phyloP scores from a whole-genome alignment of 495 filamentous ascomycete genomes.

The Penicillium silybi region DNA sequence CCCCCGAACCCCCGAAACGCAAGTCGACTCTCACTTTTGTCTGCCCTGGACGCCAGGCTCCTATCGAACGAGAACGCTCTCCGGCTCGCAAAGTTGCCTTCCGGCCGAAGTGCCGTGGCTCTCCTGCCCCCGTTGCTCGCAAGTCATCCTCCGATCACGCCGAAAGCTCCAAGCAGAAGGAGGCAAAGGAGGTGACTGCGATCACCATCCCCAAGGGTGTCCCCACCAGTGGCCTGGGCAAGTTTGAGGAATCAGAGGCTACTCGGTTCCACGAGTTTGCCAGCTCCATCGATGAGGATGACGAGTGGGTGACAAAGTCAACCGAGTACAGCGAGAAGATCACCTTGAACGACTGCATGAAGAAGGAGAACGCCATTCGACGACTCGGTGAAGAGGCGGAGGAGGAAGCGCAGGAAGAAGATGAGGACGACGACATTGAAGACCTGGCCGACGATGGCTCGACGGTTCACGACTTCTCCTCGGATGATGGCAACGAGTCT shows the following conservation, averaged over 20 bases:
- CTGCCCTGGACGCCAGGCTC: slow-evolving; percentile 49
- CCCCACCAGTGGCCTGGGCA: slow-evolving; percentile 42
- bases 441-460: slow-evolving; percentile 59
- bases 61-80: slow-evolving; percentile 28
- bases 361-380: slow-evolving; percentile 85
- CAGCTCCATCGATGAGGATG: slow-evolving; percentile 71
- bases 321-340: slow-evolving; percentile 61
- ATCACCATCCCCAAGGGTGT: slow-evolving; percentile 23
- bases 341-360: slow-evolving; percentile 83
- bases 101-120: slow-evolving; percentile 41
- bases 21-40: slow-evolving; percentile 56
- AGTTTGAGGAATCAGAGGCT: slow-evolving; percentile 61
- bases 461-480: slow-evolving; percentile 59
- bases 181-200: slow-evolving; percentile 1
- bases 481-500: slow-evolving; percentile 79
- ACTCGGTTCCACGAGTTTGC: slow-evolving; percentile 93
- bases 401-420: slow-evolving; percentile 69
- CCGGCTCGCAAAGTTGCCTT: slow-evolving; percentile 24
- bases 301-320: slow-evolving; percentile 78
- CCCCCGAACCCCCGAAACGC: slow-evolving; percentile 42
- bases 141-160: slow-evolving; percentile 35
- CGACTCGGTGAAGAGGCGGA: slow-evolving; percentile 87
- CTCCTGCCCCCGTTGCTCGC: slow-evolving; percentile 47
- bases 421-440: slow-evolving; percentile 57
- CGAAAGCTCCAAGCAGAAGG: slow-evolving; percentile 4